These are phyloP conservation scores for Lactarius akahatsu DNA, from an alignment of 768 basidiomycete species.

Conservation along the genomic window DNA sequence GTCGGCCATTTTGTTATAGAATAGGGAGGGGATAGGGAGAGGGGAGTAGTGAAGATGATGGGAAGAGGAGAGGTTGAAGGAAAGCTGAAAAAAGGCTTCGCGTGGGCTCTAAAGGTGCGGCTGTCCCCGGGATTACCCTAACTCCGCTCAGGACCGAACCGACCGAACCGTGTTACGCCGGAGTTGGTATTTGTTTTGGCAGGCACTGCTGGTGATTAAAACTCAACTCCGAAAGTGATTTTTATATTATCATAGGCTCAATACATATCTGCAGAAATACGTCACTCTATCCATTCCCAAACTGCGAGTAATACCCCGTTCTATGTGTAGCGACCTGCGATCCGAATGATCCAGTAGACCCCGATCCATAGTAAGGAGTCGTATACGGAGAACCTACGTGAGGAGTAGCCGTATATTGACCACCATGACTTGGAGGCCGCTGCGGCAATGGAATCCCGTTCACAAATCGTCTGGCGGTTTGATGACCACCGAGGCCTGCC, in stretches of 20 bases:
- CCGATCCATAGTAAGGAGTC: constrained; percentile 17
- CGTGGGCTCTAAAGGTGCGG: constrained; percentile 39
- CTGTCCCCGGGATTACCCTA: constrained; percentile 36
- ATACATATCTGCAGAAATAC: background rate
- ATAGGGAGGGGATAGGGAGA: constrained; percentile 40
- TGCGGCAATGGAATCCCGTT: constrained; percentile 18
- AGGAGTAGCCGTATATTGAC: constrained; percentile 14
- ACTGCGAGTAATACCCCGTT: constrained; percentile 23
- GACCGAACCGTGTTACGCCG: constrained; percentile 1
- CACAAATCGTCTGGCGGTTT: constrained; percentile 27
- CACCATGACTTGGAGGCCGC: constrained; percentile 12
- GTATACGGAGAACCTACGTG: constrained; percentile 13
- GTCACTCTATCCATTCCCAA: constrained; percentile 22
- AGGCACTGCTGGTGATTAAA: background rate
- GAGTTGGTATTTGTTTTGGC: background rate
- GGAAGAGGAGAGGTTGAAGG: constrained; percentile 42
- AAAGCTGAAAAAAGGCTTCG: constrained; percentile 47
- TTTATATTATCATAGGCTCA: background rate
- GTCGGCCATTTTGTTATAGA: constrained; percentile 72
- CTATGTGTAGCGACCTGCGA: constrained; percentile 23
- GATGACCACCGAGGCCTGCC: constrained; percentile 22
- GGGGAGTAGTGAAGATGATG: constrained; percentile 54
- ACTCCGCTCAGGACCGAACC: constrained; percentile 31
- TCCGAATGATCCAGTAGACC: constrained; percentile 21
- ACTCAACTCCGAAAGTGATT: background rate